Evolutionary conservation across 106 monocot species (phyloP), one percentile per base, ranked within the genome.

Genomic region (Platanthera zijinensis): DNA sequence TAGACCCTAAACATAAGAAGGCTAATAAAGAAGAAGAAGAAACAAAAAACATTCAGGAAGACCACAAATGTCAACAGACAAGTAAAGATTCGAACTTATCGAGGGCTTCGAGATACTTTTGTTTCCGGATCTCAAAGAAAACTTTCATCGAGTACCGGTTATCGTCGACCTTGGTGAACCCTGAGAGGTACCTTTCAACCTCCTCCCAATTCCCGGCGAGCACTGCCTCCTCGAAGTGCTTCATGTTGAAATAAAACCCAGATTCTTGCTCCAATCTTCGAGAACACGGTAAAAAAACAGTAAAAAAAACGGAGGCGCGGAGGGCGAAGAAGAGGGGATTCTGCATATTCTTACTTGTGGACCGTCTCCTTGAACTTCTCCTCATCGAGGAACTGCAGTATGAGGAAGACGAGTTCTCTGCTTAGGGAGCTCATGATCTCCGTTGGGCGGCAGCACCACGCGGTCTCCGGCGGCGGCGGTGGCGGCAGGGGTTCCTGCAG

Each of bases 161-260:
- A n/a, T 88, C 85, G 30, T 89, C 89, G 39, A 86, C 84, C 77
- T 89, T 84, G 1, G 86, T 89, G 51, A 89, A 89, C 8, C 86
- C 89, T 21, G 79, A 83, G 8, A 89, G 71, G 48, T 86, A 89
- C 67, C 72, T 82, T 54, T 84, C 88, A 6, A 85, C 83, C 74
- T 88, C 85, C 7, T 89, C 85, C 88, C 88, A 85, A 14, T 85
- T 80, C 50, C 85, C 88, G 22, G 54, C 79, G 15, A 81, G 75
- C 53, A 83, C 83, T 30, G 64, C 52, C 51, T 83, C 83, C 81
- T 89, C 88, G 22, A 89, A 89, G 75, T 85, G 78, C 88, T 85
- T 85, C 85, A 85, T 83, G 52, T 85, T 83, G 76, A 89, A 89
- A 82, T 78, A 89, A 71, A 89, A 85, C 12, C 88, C 85, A 48